Evolutionary conservation across 768 basidiomycete species (phyloP).

Genomic region (Amanita muscaria): DNA sequence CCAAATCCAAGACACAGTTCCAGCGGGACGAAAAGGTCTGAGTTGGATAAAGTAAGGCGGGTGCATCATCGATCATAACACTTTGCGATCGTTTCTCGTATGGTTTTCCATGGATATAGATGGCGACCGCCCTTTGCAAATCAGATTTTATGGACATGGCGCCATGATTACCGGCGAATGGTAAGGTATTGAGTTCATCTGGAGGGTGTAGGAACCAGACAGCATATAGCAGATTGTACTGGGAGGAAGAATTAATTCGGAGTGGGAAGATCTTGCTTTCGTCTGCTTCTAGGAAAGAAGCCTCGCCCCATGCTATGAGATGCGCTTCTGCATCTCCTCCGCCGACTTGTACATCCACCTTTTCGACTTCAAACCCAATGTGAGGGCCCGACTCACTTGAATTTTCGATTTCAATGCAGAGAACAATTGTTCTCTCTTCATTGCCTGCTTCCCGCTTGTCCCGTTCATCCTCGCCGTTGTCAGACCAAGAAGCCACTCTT

Average conservation of each 20-base stretch:
- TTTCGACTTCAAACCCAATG: slow-evolving; percentile 69
- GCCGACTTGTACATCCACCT: slow-evolving; percentile 65
- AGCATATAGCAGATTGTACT: slow-evolving; percentile 84
- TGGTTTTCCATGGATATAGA: slow-evolving; percentile 71
- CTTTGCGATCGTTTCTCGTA: slow-evolving; percentile 24
- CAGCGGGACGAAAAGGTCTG: slow-evolving; percentile 74
- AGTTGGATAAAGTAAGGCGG: slow-evolving; percentile 47
- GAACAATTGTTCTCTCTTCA: slow-evolving; percentile 77
- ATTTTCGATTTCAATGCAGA: slow-evolving; percentile 90
- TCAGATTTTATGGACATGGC: slow-evolving; percentile 27
- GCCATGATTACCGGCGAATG: slow-evolving; percentile 20
- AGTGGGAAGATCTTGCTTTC: slow-evolving; percentile 59
- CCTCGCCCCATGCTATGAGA: slow-evolving; percentile 49
- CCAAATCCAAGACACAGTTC: slow-evolving; percentile 86
- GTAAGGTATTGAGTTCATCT: slow-evolving; percentile 42
- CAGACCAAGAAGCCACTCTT: slow-evolving; percentile 17
- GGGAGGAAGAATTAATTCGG: slow-evolving; percentile 59
- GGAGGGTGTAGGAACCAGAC: slow-evolving; percentile 73
- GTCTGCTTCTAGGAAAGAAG: slow-evolving; percentile 34
- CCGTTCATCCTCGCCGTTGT: slow-evolving; percentile 36
- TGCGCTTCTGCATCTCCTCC: slow-evolving; percentile 49
- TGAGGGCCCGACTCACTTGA: slow-evolving; percentile 51
- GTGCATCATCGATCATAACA: slow-evolving; percentile 12
- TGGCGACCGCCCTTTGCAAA: slow-evolving; percentile 69
- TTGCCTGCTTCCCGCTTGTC: slow-evolving; percentile 57